Conservation (phyloP, 2,329 filamentous ascomycete species). For the Alternaria novae-zelandiae region DNA sequence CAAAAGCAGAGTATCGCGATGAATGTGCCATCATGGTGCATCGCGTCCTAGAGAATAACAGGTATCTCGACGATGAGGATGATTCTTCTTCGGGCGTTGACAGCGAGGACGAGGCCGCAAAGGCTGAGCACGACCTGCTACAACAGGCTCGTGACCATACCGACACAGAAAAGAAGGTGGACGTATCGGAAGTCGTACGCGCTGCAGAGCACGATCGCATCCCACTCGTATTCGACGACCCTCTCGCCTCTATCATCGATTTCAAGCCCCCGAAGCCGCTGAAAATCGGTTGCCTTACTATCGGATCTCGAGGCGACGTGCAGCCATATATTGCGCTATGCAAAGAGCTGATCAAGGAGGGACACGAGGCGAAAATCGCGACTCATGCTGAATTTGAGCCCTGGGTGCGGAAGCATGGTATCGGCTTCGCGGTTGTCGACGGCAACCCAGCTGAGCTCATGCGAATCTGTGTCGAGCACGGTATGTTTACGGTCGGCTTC, state of each 20-base stretch:
- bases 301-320: conserved; percentile 93
- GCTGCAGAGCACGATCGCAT: conserved; percentile 62
- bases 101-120: conserved; percentile 74
- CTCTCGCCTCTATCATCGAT: conserved; percentile 83
- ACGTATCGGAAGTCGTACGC: conserved; percentile 38
- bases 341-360: conserved; percentile 86
- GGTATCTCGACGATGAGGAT: conserved; percentile 73
- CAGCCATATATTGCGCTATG: conserved; percentile 97
- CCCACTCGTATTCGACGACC: conserved; percentile 87
- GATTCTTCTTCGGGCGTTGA: conserved; percentile 71
- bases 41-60: conserved; percentile 74
- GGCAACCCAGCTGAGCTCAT: conserved; percentile 95
- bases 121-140: conserved; percentile 80
- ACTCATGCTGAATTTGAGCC: conserved; percentile 88
- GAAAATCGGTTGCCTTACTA: conserved; percentile 90
- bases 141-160: conserved; percentile 69
- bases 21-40: conserved; percentile 86
- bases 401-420: conserved; percentile 92
- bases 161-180: conserved; percentile 23
- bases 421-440: conserved; percentile 86
- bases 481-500: conserved; percentile 94
- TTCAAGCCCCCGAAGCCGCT: conserved; percentile 85
- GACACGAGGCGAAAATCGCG: conserved; percentile 84
- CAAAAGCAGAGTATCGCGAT: conserved; percentile 76
- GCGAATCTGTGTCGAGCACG: conserved; percentile 94